Base-by-base conservation (phyloP, 2,329 filamentous ascomycete species). In the Trichophyton verrucosum region DNA sequence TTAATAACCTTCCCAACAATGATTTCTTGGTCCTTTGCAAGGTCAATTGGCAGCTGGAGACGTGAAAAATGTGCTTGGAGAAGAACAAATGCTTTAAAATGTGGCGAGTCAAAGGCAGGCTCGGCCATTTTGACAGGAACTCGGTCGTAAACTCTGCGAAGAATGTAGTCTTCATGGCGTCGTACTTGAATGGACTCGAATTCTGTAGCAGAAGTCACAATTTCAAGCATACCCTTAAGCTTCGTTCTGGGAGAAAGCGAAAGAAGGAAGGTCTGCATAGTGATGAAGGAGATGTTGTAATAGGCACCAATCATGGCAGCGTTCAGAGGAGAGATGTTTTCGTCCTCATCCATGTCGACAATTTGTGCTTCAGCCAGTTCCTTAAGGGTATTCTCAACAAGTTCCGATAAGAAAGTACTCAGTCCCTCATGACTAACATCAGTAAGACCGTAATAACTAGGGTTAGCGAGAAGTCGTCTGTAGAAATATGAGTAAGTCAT, bases 261-360 rank as follows among this genome's bases (percentile, higher is more conserved):
- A 61, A 99, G 80, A 58, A 99, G 80, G 80, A 99, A 92, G 0
- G 94, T 99, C 76, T 99, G 92, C 91, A 99, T 99, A 2, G 94
- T 99, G 73, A 96, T 89, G 77, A 96, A 97, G 4, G 92, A 96
- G 70, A 99, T 96, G 75, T 96, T 97, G 81, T 99, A 99, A 80
- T 99, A 97, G 1, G 94, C 91, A 8, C 89, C 91, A 70, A 99
- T 97, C 89, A 96, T 96, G 66, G 94, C 94, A 1, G 92, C 88
- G 73, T 99, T 97, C 68, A 96, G 83, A 13, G 94, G 91, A 17
- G 88, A 83, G 51, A 97, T 86, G 0, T 86, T 86, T 68, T 95
- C 92, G 70, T 97, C 92, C 70, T 96, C 91, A 65, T 97, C 92
- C 57, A 96, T 83, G 68, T 97, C 91, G 66, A 99, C 91, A 65